Conservation (phyloP, 768 basidiomycete genomes). For the Phylloporus sp. region DNA sequence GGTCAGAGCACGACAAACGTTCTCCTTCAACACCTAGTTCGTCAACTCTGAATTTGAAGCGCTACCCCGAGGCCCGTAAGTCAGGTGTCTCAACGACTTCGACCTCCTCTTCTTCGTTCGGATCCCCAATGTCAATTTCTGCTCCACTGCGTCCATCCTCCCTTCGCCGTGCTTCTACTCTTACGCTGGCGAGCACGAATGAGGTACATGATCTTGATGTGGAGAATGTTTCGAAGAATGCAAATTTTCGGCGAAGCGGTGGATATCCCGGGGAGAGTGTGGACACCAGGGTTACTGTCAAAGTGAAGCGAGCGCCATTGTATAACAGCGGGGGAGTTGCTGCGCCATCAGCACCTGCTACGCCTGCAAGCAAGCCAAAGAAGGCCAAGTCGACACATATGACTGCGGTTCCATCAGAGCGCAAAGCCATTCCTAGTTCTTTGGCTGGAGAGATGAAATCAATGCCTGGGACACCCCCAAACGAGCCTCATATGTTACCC, state of each 20-base stretch:
- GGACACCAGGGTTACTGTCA: conserved; percentile 19
- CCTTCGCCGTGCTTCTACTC: conserved; percentile 36
- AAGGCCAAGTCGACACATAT: conserved; percentile 8
- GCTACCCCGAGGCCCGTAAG: conserved; percentile 27
- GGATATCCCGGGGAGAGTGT: conserved; percentile 14
- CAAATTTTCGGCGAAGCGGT: conserved; percentile 12
- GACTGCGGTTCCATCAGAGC: background rate
- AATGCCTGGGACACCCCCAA: conserved; percentile 25
- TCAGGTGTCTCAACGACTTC: conserved; percentile 28
- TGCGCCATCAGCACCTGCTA: conserved; percentile 1
- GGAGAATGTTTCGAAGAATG: conserved; percentile 9
- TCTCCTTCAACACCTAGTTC: conserved; percentile 60
- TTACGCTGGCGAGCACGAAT: conserved; percentile 24
- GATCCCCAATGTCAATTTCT: conserved; percentile 36
- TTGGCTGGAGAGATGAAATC: conserved; percentile 5
- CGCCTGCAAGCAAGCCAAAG: conserved; percentile 15
- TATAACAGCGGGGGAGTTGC: conserved; percentile 35
- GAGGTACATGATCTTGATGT: conserved; percentile 13
- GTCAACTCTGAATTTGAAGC: conserved; percentile 52
- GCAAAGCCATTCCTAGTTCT: conserved; percentile 2
- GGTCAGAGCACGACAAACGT: conserved; percentile 18
- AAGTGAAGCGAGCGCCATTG: conserved; percentile 49
- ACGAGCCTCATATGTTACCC: conserved; percentile 6
- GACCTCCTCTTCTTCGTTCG: conserved; percentile 31
- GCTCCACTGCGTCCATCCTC: conserved; percentile 41